Percentiles rank a stretch among this genome's conserved stretches.
These are phyloP conservation scores for Aspergillus glaucus DNA, from an alignment of 2,329 filamentous ascomycete genomes.

Conservation along the genomic window DNA sequence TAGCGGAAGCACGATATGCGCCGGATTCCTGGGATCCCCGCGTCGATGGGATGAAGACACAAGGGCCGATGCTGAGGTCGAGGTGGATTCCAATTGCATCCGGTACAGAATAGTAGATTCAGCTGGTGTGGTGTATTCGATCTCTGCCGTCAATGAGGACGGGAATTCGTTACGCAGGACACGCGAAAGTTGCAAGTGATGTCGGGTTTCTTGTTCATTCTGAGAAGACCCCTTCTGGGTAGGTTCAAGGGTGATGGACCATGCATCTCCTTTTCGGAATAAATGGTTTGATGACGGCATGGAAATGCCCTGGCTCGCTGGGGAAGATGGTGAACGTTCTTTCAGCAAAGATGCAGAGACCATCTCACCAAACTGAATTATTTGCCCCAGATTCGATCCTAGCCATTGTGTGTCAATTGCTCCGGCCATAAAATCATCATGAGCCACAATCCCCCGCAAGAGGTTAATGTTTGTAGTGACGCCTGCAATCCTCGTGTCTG, in stretches of 20 bases:
- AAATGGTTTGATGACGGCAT: constrained; percentile 36
- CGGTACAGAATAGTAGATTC: constrained; percentile 36
- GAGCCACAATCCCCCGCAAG: constrained; percentile 48
- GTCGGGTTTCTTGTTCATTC: constrained; percentile 23
- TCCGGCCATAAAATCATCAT: constrained; percentile 45
- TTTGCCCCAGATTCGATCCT: constrained; percentile 40
- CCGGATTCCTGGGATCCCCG: constrained; percentile 44
- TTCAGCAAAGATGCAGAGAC: constrained; percentile 15
- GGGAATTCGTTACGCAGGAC: constrained; percentile 58
- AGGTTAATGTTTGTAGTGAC: constrained; percentile 54
- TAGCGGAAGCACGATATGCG: constrained; percentile 52
- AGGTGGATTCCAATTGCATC: constrained; percentile 41
- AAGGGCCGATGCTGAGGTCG: constrained; percentile 38
- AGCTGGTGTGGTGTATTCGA: constrained; percentile 42
- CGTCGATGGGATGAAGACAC: constrained; percentile 40
- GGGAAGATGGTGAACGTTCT: neutral
- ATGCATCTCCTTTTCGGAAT: constrained; percentile 55
- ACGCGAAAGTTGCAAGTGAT: constrained; percentile 50
- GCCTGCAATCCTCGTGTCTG: constrained; percentile 51
- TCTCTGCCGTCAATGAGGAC: constrained; percentile 47
- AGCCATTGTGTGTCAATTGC: constrained; percentile 54
- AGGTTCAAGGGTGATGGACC: constrained; percentile 47
- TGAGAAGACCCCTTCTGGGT: constrained; percentile 8
- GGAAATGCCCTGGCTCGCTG: constrained; percentile 9
- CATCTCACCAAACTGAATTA: constrained; percentile 31